Conservation (phyloP, 2,329 filamentous ascomycete species). For the Trichoderma sp. region DNA sequence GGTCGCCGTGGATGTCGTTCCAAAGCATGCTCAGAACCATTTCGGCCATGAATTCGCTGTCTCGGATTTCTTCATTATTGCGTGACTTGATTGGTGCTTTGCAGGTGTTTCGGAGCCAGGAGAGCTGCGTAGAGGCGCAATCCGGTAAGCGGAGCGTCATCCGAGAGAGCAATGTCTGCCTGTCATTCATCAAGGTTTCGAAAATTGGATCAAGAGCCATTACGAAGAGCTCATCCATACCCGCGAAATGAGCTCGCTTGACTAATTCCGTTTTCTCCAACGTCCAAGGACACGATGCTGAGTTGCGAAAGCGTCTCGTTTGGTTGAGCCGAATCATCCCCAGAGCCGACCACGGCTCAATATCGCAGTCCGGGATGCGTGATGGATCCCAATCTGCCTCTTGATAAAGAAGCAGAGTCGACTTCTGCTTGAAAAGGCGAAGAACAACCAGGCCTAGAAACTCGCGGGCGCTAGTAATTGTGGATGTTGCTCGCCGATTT, state of each 20-base stretch:
- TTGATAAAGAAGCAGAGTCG: slow-evolving; percentile 32
- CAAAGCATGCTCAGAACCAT: neutral
- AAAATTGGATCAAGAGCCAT: neutral
- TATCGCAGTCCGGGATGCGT: slow-evolving; percentile 36
- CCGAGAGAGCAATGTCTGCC: neutral
- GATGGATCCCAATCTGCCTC: slow-evolving; percentile 37
- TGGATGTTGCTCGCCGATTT: neutral
- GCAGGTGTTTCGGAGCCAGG: neutral
- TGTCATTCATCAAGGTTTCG: neutral
- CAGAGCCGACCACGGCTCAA: slow-evolving; percentile 29
- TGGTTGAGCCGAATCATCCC: slow-evolving; percentile 30
- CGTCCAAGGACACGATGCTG: slow-evolving; percentile 24
- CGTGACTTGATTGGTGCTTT: neutral
- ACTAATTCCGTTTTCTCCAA: slow-evolving; percentile 14
- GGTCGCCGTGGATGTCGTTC: neutral
- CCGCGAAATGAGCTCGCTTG: neutral
- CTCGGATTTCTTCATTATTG: neutral
- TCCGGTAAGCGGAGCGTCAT: neutral
- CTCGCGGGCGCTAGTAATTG: neutral
- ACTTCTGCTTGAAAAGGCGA: slow-evolving; percentile 35
- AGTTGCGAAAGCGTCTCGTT: slow-evolving; percentile 29
- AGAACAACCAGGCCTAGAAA: slow-evolving; percentile 22
- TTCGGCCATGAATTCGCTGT: neutral
- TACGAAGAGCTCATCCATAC: neutral
- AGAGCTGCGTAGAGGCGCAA: neutral